Evolutionary conservation across 768 basidiomycete genomes (phyloP).

Genomic region (Leccinum obscurum): DNA sequence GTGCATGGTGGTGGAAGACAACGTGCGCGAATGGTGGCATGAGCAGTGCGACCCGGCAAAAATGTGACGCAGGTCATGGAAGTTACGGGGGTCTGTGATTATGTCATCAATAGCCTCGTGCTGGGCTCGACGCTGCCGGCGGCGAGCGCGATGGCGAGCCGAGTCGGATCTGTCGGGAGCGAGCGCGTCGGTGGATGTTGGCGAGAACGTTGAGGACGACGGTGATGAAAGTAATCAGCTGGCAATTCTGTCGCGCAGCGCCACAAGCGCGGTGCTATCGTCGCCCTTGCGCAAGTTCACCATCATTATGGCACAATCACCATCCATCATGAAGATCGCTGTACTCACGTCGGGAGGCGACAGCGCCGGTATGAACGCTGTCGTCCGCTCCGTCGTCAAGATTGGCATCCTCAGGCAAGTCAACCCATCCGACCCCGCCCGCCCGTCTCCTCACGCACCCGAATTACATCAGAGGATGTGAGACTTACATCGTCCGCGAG

Average conservation of each 20-base stretch:
- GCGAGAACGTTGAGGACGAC: neutral
- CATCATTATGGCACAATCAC: neutral
- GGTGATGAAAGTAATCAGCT: neutral
- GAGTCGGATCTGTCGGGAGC: neutral
- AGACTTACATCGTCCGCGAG: slow-evolving; percentile 95
- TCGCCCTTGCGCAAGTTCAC: neutral
- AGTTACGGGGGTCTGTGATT: slow-evolving; percentile 2
- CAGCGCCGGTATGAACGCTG: slow-evolving; percentile 97
- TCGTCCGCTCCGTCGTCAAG: slow-evolving; percentile 91
- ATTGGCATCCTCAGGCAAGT: slow-evolving; percentile 85
- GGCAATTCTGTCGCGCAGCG: neutral
- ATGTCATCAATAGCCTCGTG: slow-evolving; percentile 12
- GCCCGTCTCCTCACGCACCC: neutral
- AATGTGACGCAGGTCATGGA: neutral
- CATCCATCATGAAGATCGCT: slow-evolving; percentile 83
- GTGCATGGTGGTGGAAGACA: slow-evolving; percentile 41
- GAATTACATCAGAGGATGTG: slow-evolving; percentile 70
- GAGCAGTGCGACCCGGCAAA: neutral
- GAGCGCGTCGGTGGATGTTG: neutral
- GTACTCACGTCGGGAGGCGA: slow-evolving; percentile 96
- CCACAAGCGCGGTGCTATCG: neutral
- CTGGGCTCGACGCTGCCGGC: neutral
- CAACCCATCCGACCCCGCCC: neutral
- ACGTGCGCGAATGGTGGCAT: neutral
- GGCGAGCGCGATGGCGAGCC: neutral